These are phyloP conservation scores for Lolium perenne DNA, from an alignment of 176 grass and related monocot species.

Conservation along the genomic window DNA sequence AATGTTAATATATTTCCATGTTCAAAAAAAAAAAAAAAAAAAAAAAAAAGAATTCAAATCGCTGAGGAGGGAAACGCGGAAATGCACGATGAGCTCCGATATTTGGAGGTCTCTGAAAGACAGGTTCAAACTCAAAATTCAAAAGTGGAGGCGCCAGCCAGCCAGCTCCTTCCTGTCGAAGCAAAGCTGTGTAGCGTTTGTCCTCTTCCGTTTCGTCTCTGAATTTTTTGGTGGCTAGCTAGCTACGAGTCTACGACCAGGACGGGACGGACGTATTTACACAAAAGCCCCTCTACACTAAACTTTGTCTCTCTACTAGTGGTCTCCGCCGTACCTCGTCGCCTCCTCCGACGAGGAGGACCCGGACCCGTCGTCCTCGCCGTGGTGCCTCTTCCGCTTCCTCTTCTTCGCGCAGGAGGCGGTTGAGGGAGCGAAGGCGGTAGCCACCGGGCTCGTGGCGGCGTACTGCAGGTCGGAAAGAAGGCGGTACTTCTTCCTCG, in stretches of 20 bases:
- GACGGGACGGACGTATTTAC: constrained; percentile 30
- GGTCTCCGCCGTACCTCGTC: constrained; percentile 27
- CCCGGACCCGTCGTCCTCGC: background rate
- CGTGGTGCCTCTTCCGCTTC: background rate
- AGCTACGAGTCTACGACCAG: background rate
- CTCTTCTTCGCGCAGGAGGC: constrained; percentile 18
- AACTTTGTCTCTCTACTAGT: background rate
- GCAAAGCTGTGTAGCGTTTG: background rate
- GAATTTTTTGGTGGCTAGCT: background rate
- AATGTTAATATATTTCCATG: no score
- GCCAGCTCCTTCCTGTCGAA: background rate
- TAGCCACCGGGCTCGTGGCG: constrained; percentile 19
- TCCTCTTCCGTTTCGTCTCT: background rate
- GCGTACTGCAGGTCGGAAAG: constrained; percentile 61
- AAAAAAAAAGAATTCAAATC: no score
- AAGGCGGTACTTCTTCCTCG: constrained; percentile 50
- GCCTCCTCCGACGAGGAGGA: background rate
- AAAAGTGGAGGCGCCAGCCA: background rate
- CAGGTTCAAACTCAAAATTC: background rate
- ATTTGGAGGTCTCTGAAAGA: no score
- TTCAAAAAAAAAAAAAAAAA: no score
- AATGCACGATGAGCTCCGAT: no score
- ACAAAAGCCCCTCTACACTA: constrained; percentile 8
- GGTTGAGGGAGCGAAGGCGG: no score
- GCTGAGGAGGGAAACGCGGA: no score